These are phyloP conservation scores for Pythium coloratum DNA, from an alignment of 352 stramenopile genomes.

Conservation along the genomic window DNA sequence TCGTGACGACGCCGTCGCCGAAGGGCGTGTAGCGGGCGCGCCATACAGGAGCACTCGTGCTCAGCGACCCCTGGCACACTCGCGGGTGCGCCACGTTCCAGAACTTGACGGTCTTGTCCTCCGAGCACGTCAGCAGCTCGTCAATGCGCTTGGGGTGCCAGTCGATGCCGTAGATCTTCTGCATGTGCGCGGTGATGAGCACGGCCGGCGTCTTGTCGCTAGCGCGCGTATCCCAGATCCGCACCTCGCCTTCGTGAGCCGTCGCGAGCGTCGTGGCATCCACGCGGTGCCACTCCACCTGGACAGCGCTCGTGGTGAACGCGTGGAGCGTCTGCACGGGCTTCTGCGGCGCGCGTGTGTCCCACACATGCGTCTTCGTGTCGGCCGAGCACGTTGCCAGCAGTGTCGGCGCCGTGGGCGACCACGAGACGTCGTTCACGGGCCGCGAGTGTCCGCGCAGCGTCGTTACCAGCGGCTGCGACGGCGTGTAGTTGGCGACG, in stretches of 20 bases:
- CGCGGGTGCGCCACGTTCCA: conserved; percentile 72
- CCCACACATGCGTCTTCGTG: conserved; percentile 81
- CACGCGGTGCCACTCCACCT: conserved; percentile 79
- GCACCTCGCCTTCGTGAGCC: conserved; percentile 76
- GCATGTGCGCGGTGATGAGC: conserved; percentile 78
- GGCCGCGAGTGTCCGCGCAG: conserved; percentile 71
- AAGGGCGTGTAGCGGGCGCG: conserved; percentile 77
- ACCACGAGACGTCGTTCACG: conserved; percentile 81
- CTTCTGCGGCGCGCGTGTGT: conserved; percentile 67
- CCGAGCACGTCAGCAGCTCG: conserved; percentile 83
- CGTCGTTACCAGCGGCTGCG: conserved; percentile 68
- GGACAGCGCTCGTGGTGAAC: conserved; percentile 64
- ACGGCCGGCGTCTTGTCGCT: conserved; percentile 52
- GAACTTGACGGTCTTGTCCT: conserved; percentile 85
- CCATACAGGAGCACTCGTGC: conserved; percentile 65
- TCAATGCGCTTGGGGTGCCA: conserved; percentile 78
- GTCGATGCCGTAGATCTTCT: conserved; percentile 82
- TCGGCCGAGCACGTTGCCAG: conserved; percentile 81
- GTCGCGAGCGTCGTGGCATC: conserved; percentile 71
- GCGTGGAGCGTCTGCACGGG: conserved; percentile 71
- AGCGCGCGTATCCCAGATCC: conserved; percentile 72
- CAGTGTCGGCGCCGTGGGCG: conserved; percentile 62
- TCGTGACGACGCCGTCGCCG: conserved; percentile 80
- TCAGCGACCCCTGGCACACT: conserved; percentile 60
- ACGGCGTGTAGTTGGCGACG: conserved; percentile 24